Evolutionary conservation across 2,329 filamentous ascomycete species (phyloP).

Genomic region (Monosporascus sp.): DNA sequence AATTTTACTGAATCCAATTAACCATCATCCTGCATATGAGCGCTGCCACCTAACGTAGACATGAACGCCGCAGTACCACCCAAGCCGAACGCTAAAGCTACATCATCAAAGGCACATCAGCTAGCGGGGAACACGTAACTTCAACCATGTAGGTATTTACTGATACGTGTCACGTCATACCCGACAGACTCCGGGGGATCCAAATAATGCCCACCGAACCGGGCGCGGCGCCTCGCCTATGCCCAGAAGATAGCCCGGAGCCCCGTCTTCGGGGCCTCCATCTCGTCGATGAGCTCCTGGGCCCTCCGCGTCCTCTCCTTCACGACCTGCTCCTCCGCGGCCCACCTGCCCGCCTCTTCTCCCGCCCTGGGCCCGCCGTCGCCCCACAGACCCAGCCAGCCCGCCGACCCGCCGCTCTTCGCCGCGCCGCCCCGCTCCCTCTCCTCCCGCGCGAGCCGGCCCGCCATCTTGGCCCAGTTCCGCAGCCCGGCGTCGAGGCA

Average conservation of each 20-base stretch:
- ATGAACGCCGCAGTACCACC: too few species aligned
- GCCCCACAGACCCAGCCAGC: conserved; percentile 39
- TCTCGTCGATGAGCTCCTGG: conserved; percentile 46
- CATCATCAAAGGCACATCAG: too few species aligned
- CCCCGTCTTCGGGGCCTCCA: conserved; percentile 30
- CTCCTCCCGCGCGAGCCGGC: conserved; percentile 52
- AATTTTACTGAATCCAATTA: too few species aligned
- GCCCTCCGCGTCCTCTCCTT: conserved; percentile 46
- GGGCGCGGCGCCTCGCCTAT: conserved; percentile 16
- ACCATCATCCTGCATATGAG: too few species aligned
- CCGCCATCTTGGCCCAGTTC: conserved; percentile 82
- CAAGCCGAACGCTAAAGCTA: too few species aligned
- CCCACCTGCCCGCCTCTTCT: conserved; percentile 43
- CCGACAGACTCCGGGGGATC: background rate
- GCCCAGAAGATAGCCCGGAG: conserved; percentile 35
- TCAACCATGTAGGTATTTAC: background rate
- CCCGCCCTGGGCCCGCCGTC: conserved; percentile 22
- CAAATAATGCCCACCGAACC: background rate
- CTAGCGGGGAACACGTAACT: too few species aligned
- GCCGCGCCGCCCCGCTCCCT: conserved; percentile 27
- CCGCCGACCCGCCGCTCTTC: conserved; percentile 12
- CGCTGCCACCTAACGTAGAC: too few species aligned
- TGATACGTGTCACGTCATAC: too few species aligned
- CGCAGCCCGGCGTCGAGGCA: conserved; percentile 71
- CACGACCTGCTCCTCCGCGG: conserved; percentile 49